These are phyloP conservation scores for Dactylellina sp. DNA, from an alignment of 2,329 filamentous ascomycete genomes.

Conservation along the genomic window DNA sequence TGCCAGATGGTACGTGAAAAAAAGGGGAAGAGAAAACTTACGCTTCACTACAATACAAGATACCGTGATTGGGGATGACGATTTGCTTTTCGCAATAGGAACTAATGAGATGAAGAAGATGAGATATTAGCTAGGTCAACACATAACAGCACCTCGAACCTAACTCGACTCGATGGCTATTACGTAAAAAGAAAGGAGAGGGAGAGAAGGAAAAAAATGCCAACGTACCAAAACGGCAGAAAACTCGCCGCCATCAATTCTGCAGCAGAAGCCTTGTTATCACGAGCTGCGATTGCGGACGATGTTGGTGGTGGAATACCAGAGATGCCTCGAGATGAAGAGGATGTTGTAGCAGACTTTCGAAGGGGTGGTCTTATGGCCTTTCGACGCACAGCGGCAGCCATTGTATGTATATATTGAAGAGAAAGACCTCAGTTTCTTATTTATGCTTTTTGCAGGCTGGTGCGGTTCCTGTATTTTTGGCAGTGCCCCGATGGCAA, in stretches of 20 bases:
- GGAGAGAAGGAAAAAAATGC: slow-evolving; percentile 19
- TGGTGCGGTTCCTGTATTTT: slow-evolving; percentile 38
- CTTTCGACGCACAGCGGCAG: slow-evolving; percentile 49
- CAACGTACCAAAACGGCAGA: slow-evolving; percentile 60
- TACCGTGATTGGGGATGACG: slow-evolving; percentile 60
- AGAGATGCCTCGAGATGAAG: slow-evolving; percentile 33
- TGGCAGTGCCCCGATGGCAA: slow-evolving; percentile 35
- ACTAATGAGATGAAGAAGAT: slow-evolving; percentile 38
- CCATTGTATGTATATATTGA: slow-evolving; percentile 27
- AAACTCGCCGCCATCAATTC: slow-evolving; percentile 61
- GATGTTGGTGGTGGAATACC: slow-evolving; percentile 52
- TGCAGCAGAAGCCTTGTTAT: slow-evolving; percentile 47
- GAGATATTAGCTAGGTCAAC: slow-evolving; percentile 41
- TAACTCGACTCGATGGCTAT: slow-evolving; percentile 25
- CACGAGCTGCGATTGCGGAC: slow-evolving; percentile 49
- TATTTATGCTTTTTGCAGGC: slow-evolving; percentile 35
- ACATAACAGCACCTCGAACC: not conserved
- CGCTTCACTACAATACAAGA: slow-evolving; percentile 59
- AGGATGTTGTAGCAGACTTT: slow-evolving; percentile 43
- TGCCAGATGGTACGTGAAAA: not conserved
- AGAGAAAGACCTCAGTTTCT: too few species aligned
- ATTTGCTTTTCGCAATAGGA: slow-evolving; percentile 61
- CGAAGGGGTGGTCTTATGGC: slow-evolving; percentile 55
- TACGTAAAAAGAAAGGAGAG: slow-evolving; percentile 40
- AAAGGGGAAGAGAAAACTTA: slow-evolving; percentile 17